Percentiles rank a stretch among this genome's conserved stretches.
These are phyloP conservation scores for Grammothele lineata DNA, from an alignment of 768 basidiomycete species.

Conservation along the genomic window DNA sequence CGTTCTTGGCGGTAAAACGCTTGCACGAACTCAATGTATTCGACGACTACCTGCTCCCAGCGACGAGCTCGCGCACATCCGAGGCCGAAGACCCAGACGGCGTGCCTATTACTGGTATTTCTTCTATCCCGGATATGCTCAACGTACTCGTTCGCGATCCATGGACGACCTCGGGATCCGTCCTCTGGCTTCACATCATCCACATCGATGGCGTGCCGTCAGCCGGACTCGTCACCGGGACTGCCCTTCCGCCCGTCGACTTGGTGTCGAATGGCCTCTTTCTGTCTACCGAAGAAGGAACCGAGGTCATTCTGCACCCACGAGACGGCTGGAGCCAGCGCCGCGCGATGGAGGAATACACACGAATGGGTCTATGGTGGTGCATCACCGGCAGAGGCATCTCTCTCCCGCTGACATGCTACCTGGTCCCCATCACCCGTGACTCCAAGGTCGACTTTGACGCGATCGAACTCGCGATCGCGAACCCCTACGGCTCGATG, in stretches of 20 bases:
- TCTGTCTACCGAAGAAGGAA: conserved; percentile 33
- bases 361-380: conserved; percentile 55
- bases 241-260: conserved; percentile 44
- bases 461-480: conserved; percentile 47
- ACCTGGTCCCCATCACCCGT: conserved; percentile 60
- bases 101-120: conserved; percentile 36
- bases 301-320: conserved; percentile 36
- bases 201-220: conserved; percentile 42
- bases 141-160: conserved; percentile 61
- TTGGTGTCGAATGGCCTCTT: conserved; percentile 34
- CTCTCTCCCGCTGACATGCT: conserved; percentile 48
- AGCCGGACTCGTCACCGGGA: conserved; percentile 68
- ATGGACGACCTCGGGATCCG: conserved; percentile 54
- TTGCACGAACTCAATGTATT: conserved; percentile 72
- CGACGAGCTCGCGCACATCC: conserved; percentile 45
- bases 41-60: conserved; percentile 77
- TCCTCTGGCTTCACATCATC: conserved; percentile 63
- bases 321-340: conserved; percentile 46
- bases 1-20: conserved; percentile 70
- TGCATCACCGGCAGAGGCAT: conserved; percentile 59
- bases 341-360: conserved; percentile 60
- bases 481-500: conserved; percentile 42
- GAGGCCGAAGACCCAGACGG: conserved; percentile 54
- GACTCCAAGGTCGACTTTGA: conserved; percentile 51
- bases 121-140: conserved; percentile 49